Conservation (phyloP, 2,329 filamentous ascomycete species). For the Botryotinia globosa region DNA sequence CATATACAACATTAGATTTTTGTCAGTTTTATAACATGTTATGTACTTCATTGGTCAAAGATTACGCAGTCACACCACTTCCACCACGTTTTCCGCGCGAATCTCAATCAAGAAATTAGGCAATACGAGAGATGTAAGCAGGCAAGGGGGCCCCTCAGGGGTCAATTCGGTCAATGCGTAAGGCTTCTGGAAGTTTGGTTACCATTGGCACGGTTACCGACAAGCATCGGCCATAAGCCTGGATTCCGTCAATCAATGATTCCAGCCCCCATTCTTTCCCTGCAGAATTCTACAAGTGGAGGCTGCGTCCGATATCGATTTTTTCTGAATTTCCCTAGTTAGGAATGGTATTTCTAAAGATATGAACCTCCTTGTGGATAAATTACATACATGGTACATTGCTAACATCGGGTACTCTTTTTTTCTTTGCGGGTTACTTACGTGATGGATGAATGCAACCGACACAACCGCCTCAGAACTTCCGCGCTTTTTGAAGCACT, state of each 20-base stretch:
- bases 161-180: conserved; percentile 8
- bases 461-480: neutral
- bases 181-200: conserved; percentile 1
- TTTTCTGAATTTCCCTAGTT: neutral
- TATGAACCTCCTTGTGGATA: conserved; percentile 4
- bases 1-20: conserved; percentile 15
- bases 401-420: neutral
- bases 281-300: neutral
- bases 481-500: neutral
- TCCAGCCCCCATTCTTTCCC: conserved; percentile 2
- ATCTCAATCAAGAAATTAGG: neutral
- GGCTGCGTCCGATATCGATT: conserved; percentile 9
- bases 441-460: neutral
- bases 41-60: conserved; percentile 8
- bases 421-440: neutral
- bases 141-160: neutral
- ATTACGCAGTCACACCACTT: neutral
- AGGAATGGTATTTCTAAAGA: neutral
- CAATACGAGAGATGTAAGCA: conserved; percentile 20
- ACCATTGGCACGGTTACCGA: conserved; percentile 1
- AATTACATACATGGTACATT: neutral
- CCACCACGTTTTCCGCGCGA: neutral
- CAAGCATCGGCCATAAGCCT: conserved; percentile 6
- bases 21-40: conserved; percentile 9
- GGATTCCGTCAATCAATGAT: conserved; percentile 5